A percentile compares a stretch with the other conserved stretches of the same genome.
These are phyloP conservation scores for Paramecium caudatum DNA, from an alignment of 73 alveolate species.

Conservation along the genomic window DNA sequence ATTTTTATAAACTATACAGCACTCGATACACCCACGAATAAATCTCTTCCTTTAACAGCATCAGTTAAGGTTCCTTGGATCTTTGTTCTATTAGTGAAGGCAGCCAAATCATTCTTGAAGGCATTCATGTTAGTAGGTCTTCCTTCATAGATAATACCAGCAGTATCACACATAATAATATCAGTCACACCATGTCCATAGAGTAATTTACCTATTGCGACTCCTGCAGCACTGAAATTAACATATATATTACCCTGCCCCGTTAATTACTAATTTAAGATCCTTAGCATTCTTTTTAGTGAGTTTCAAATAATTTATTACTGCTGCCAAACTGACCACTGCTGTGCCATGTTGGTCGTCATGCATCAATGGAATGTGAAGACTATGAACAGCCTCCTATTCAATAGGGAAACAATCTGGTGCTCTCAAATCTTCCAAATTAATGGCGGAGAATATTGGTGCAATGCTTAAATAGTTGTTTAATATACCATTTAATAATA, in stretches of 20 bases:
- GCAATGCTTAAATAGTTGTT: slow-evolving; percentile 59
- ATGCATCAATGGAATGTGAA: slow-evolving; percentile 89
- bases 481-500: slow-evolving; percentile 17
- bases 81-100: slow-evolving; percentile 74
- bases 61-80: slow-evolving; percentile 82
- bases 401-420: slow-evolving; percentile 90
- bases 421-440: slow-evolving; percentile 91
- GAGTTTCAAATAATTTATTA: slow-evolving; percentile 83
- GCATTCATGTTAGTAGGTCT: slow-evolving; percentile 90
- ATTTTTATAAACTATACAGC: slow-evolving; percentile 8
- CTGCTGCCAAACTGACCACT: slow-evolving; percentile 86
- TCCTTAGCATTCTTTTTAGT: slow-evolving; percentile 79
- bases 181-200: slow-evolving; percentile 85
- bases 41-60: slow-evolving; percentile 88
- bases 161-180: slow-evolving; percentile 86
- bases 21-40: slow-evolving; percentile 89
- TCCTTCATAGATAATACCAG: slow-evolving; percentile 91
- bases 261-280: slow-evolving; percentile 86
- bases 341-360: slow-evolving; percentile 96
- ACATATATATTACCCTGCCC: slow-evolving; percentile 82
- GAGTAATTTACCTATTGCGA: slow-evolving; percentile 85
- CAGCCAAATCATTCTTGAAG: slow-evolving; percentile 86
- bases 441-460: slow-evolving; percentile 88
- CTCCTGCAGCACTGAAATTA: slow-evolving; percentile 90
- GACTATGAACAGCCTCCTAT: slow-evolving; percentile 77